Percentiles rank a stretch among this genome's conserved stretches.
Conservation (phyloP, 768 basidiomycete genomes). For the Paxillus rubicundulus region DNA sequence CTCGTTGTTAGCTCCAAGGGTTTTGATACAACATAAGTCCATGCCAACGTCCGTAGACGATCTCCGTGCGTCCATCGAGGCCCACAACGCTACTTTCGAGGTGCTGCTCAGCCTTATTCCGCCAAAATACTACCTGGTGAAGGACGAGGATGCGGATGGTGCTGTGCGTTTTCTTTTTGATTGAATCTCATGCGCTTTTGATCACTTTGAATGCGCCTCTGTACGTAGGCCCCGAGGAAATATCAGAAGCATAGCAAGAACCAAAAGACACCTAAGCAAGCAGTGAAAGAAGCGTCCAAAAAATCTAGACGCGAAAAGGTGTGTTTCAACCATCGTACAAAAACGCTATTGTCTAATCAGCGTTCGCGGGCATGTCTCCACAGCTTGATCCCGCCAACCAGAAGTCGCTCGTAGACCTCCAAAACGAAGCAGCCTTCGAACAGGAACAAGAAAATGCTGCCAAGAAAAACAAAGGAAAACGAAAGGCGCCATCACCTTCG, state of each 20-base stretch:
- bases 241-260: conserved; percentile 90
- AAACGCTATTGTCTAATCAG: not conserved
- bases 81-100: conserved; percentile 86
- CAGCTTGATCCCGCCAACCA: conserved; percentile 94
- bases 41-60: conserved; percentile 51
- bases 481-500: conserved; percentile 35
- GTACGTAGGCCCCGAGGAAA: conserved; percentile 52
- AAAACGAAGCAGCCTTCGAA: conserved; percentile 47
- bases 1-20: no score
- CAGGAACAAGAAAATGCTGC: conserved; percentile 18
- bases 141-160: conserved; percentile 9
- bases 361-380: not conserved
- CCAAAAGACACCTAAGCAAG: conserved; percentile 77
- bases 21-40: conserved; percentile 1
- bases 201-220: not conserved
- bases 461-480: conserved; percentile 44
- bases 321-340: not conserved
- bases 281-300: conserved; percentile 83
- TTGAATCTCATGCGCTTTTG: not conserved
- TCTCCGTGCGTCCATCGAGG: conserved; percentile 66
- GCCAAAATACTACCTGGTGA: conserved; percentile 75
- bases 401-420: conserved; percentile 72
- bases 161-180: conserved; percentile 10
- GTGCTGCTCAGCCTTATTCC: conserved; percentile 82
- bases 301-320: conserved; percentile 87